Evolutionary conservation across 495 filamentous ascomycete genomes (phyloP).

Genomic region (Annulohypoxylon maeteangense): DNA sequence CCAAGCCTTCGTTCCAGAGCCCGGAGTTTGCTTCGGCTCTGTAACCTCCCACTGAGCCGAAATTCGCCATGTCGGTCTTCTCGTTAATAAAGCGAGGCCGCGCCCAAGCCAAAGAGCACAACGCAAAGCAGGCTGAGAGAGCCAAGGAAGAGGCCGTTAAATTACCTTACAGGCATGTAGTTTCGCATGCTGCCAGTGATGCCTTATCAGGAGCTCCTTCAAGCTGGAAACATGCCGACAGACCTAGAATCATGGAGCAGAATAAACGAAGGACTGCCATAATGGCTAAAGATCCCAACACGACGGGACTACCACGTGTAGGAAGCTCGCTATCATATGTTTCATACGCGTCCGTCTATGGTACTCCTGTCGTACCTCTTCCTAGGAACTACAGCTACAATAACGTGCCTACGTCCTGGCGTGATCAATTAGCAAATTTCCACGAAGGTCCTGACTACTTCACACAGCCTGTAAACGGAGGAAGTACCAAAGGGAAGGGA

Average conservation of each 20-base stretch:
- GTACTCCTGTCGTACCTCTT: conserved; percentile 53
- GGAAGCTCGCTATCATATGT: conserved; percentile 56
- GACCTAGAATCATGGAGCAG: conserved; percentile 55
- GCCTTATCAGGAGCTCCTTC: conserved; percentile 64
- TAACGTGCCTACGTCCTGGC: conserved; percentile 50
- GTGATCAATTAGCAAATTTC: conserved; percentile 26
- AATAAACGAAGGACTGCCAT: conserved; percentile 56
- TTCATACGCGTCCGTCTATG: conserved; percentile 54
- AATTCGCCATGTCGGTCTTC: conserved; percentile 62
- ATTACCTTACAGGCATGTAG: conserved; percentile 64
- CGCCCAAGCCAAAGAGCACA: conserved; percentile 62
- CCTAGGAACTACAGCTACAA: conserved; percentile 57
- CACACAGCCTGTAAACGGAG: conserved; percentile 16
- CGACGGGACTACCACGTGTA: conserved; percentile 52
- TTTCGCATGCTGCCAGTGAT: conserved; percentile 66
- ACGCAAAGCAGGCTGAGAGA: conserved; percentile 56
- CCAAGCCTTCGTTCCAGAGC: not conserved
- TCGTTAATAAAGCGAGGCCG: conserved; percentile 59
- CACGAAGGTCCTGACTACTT: conserved; percentile 32
- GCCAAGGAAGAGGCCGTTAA: conserved; percentile 53
- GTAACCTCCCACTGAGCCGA: not conserved
- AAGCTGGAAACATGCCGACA: conserved; percentile 57
- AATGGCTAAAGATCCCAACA: conserved; percentile 45
- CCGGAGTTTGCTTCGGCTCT: not conserved
- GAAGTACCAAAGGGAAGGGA: conserved; percentile 41